Base-by-base conservation (phyloP, 352 stramenopile genomes). In the Phytophthora citrophthora region DNA sequence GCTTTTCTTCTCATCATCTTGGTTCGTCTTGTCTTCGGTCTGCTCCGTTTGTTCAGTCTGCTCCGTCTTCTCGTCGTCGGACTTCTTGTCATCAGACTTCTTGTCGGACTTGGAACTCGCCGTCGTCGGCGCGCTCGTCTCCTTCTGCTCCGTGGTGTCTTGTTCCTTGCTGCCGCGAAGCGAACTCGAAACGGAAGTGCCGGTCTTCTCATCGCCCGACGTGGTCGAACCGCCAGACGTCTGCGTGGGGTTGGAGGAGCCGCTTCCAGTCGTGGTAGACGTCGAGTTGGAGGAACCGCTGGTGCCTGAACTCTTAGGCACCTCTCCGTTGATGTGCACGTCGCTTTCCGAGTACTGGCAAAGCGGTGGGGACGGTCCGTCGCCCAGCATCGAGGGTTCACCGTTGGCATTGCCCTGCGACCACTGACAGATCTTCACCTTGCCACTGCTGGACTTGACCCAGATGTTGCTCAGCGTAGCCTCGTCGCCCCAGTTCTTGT, bases 401-500 rank as follows among this genome's bases (percentile, higher is more conserved):
- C 43, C 55, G 44, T 64, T 32, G 20, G 41, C 45, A 39, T 32
- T 63, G 23, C 61, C 62, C 36, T 70, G 48, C 18, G 62, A 70
- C 62, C 62, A 70, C 43, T 70, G 62, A 16, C 62, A 70, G n/a
- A 70, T 36, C 47, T 63, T 63, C 31, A 64, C 49, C 7, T 52
- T 52, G 36, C 13, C 16, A 10, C 51, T 52, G 38, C 38, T 56
- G 1, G 57, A 52, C 52, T 74, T 72, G 39, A 75, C 62, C 31
- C 70, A 73, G 40, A 83, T 57, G 62, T 80, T 70, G 31, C 61
- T 77, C 2, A 77, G 49, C 29, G 46, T 77, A 26, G 68, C 64
- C 48, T 69, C 31, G 52, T 81, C 72, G 4, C 50, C 50, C 40
- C 60, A 72, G 64, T 81, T 79, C 36, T 65, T 54, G 64, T 79